These are phyloP conservation scores for Rhizophagus clarus DNA, from an alignment of 192 early-diverging fungal genomes.

Conservation along the genomic window DNA sequence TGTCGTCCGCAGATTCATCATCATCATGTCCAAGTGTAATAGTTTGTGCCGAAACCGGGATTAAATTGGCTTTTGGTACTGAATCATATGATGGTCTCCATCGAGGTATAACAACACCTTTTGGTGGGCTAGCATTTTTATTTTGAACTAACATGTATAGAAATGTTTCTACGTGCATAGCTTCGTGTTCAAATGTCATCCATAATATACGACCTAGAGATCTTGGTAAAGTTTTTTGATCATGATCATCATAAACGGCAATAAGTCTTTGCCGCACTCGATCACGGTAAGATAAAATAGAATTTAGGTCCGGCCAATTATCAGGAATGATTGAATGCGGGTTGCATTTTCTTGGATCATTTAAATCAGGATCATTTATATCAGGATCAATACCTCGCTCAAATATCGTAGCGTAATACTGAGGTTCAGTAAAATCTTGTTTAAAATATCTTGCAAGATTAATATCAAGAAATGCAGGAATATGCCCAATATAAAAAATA, in stretches of 20 bases:
- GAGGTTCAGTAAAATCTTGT: constrained; percentile 60
- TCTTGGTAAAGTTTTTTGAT: constrained; percentile 33
- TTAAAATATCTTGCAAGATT: constrained; percentile 51
- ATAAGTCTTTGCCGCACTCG: constrained; percentile 60
- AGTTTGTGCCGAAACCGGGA: constrained; percentile 31
- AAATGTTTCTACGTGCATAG: constrained; percentile 91
- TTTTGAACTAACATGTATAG: constrained; percentile 88
- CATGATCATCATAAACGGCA: constrained; percentile 44
- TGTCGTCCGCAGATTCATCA: constrained; percentile 52
- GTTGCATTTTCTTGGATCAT: constrained; percentile 73
- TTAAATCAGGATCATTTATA: constrained; percentile 85
- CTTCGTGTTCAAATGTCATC: constrained; percentile 95
- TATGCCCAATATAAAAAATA: constrained; percentile 89
- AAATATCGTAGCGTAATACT: constrained; percentile 75
- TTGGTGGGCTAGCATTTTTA: constrained; percentile 51
- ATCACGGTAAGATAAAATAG: constrained; percentile 69
- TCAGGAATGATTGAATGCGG: constrained; percentile 70
- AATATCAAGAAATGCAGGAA: constrained; percentile 72
- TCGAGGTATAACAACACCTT: constrained; percentile 41
- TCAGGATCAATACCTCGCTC: constrained; percentile 95
- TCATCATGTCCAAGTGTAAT: constrained; percentile 67
- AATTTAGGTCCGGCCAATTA: constrained; percentile 71
- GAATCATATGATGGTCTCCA: constrained; percentile 11
- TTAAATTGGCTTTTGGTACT: background rate
- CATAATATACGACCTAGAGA: constrained; percentile 64